Percentiles rank a stretch among this genome's conserved stretches.
Evolutionary conservation across 108 stramenopile genomes (phyloP).

Genomic region (Nannochloropsis oceanica): DNA sequence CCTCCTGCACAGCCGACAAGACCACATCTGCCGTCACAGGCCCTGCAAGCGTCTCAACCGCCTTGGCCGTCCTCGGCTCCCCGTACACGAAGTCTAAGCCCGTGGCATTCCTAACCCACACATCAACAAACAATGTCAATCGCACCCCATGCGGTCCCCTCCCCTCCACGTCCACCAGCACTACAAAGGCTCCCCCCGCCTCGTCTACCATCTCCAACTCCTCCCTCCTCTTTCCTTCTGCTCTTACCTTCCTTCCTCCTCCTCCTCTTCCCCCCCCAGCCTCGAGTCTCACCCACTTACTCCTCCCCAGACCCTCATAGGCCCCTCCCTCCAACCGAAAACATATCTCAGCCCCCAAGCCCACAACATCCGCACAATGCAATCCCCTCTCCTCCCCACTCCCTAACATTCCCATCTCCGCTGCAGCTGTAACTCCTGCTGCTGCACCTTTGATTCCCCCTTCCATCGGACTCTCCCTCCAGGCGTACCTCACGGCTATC

Average conservation of each 20-base stretch:
- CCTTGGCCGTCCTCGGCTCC: neutral
- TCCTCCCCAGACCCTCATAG: neutral
- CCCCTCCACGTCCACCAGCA: neutral
- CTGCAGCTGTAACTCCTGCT: neutral
- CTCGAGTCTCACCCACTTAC: neutral
- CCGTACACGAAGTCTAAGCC: neutral
- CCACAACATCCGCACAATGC: neutral
- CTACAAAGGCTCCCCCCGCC: neutral
- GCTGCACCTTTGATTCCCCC: neutral
- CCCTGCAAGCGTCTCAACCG: neutral
- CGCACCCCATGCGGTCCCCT: slow-evolving; percentile 2
- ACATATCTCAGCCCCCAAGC: neutral
- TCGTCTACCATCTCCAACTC: neutral
- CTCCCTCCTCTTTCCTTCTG: neutral
- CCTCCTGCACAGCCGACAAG: neutral
- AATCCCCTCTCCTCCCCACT: neutral
- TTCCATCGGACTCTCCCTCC: neutral
- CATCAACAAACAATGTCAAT: slow-evolving; percentile 5
- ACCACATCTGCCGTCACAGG: neutral
- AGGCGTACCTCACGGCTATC: neutral
- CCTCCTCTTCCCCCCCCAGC: neutral
- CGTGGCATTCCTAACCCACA: slow-evolving; percentile 25
- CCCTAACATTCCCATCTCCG: neutral
- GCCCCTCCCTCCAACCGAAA: neutral
- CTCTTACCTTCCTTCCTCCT: neutral